Conservation (phyloP, 805 yeast species). For the Lipomyces orientalis region DNA sequence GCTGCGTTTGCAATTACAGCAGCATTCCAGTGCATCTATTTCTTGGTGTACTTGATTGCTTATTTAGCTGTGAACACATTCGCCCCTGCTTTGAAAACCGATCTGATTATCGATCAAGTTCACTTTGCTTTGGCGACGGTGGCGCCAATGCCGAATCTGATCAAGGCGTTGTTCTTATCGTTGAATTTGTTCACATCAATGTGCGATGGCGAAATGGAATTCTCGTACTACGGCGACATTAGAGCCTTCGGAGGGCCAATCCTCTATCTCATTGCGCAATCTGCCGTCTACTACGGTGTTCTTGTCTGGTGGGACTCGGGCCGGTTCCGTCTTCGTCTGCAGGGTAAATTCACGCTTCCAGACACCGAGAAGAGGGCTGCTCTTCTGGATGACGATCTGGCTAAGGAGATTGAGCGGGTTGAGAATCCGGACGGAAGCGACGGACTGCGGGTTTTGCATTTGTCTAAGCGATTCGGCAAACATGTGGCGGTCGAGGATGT, state of each 20-base stretch:
- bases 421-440: conserved; percentile 39
- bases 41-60: conserved; percentile 45
- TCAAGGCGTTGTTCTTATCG: conserved; percentile 44
- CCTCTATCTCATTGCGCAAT: conserved; percentile 43
- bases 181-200: conserved; percentile 46
- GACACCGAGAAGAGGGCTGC: conserved; percentile 34
- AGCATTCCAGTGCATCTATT: conserved; percentile 44
- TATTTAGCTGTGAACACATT: conserved; percentile 43
- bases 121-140: conserved; percentile 44
- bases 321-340: conserved; percentile 37
- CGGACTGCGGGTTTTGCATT: conserved; percentile 44
- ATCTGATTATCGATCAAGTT: conserved; percentile 37
- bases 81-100: conserved; percentile 42
- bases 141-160: conserved; percentile 43
- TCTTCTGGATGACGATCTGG: conserved; percentile 39
- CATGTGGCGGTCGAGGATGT: conserved; percentile 45
- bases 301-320: conserved; percentile 48
- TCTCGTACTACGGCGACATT: conserved; percentile 43
- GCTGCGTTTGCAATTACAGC: conserved; percentile 50
- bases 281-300: conserved; percentile 36
- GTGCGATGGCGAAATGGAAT: conserved; percentile 40
- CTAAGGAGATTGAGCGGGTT: conserved; percentile 39
- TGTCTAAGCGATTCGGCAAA: conserved; percentile 42
- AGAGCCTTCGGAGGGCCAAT: conserved; percentile 47
- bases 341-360: conserved; percentile 11